phyloP scores from a whole-genome alignment of 108 stramenopile species.

The Cyclotella baltica region DNA sequence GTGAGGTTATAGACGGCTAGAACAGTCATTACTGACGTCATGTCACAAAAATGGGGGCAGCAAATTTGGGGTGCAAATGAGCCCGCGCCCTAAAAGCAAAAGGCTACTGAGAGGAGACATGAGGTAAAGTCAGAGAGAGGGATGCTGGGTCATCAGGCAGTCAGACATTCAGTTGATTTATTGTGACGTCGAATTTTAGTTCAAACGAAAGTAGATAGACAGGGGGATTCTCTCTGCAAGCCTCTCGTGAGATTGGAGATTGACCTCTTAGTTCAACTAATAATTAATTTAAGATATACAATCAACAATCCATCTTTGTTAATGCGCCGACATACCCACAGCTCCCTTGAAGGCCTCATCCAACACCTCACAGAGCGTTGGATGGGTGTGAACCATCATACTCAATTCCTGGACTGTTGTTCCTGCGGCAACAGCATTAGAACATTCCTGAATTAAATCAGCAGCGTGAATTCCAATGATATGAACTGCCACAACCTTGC shows the following conservation, averaged over 20 bases:
- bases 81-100: too few species aligned
- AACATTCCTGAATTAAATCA: conserved; percentile 99
- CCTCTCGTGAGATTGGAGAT: too few species aligned
- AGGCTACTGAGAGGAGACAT: too few species aligned
- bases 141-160: too few species aligned
- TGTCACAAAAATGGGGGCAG: too few species aligned
- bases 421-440: conserved; percentile 97
- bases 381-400: conserved; percentile 99
- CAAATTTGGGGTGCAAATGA: too few species aligned
- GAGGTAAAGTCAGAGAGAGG: too few species aligned
- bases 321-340: conserved; percentile 96
- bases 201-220: not conserved
- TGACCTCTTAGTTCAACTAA: conserved; percentile 1
- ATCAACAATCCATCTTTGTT: conserved; percentile 25
- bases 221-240: too few species aligned
- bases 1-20: too few species aligned
- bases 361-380: conserved; percentile 97
- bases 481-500: conserved; percentile 96
- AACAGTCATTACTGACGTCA: too few species aligned
- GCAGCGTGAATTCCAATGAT: conserved; percentile 99
- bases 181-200: not conserved
- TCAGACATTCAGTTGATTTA: too few species aligned
- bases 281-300: not conserved
- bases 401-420: conserved; percentile 96
- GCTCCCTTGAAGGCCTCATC: conserved; percentile 99